Evolutionary conservation across 768 basidiomycete species (phyloP).

Genomic region (Boletus huronensis): DNA sequence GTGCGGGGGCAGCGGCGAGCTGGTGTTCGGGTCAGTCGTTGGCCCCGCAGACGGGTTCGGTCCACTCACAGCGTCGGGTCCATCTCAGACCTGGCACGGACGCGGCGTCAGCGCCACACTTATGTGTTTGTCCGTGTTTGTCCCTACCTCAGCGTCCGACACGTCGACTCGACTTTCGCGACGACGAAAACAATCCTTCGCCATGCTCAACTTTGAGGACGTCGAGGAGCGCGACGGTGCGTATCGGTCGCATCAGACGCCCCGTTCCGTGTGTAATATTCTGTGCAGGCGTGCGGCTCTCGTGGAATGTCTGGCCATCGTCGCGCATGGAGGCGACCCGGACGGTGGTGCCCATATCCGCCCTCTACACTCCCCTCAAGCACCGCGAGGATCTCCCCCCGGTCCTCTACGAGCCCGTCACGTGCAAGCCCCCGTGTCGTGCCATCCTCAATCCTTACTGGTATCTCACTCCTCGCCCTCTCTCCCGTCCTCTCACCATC

Average conservation of each 20-base stretch:
- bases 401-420: slow-evolving; percentile 96
- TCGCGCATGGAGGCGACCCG: slow-evolving; percentile 97
- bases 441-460: slow-evolving; percentile 98
- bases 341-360: slow-evolving; percentile 97
- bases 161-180: slow-evolving; percentile 28
- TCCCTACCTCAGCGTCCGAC: slow-evolving; percentile 11
- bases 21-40: not conserved
- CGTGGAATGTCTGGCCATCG: slow-evolving; percentile 99
- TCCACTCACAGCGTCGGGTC: not conserved
- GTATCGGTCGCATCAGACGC: slow-evolving; percentile 18
- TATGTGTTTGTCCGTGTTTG: slow-evolving; percentile 22
- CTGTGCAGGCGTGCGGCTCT: slow-evolving; percentile 77
- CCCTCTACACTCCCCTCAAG: slow-evolving; percentile 94
- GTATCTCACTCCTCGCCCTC: slow-evolving; percentile 40
- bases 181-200: slow-evolving; percentile 26
- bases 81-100: not conserved
- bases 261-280: not conserved
- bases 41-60: too few relatives aligned
- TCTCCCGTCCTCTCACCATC: not conserved
- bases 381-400: slow-evolving; percentile 91
- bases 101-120: not conserved
- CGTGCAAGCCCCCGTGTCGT: slow-evolving; percentile 96
- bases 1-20: not conserved
- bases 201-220: slow-evolving; percentile 88
- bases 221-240: slow-evolving; percentile 95